phyloP scores from a whole-genome alignment of 1,284 basidiomycete species.

The Naganishia albida region DNA sequence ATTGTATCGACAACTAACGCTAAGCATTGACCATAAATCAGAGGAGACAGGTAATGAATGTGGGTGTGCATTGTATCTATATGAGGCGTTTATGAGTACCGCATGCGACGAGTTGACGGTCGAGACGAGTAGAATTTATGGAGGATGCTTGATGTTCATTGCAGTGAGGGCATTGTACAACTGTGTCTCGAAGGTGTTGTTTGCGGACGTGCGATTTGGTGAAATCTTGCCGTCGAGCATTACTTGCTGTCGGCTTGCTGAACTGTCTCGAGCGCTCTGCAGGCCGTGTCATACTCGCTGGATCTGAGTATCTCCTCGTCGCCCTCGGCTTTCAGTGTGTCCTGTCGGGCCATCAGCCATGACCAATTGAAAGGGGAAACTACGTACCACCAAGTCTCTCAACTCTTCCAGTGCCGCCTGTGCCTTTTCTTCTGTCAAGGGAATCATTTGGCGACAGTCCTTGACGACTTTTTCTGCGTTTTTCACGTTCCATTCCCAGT shows the following conservation, averaged over 20 bases:
- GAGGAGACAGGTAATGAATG: not conserved
- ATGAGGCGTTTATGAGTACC: not conserved
- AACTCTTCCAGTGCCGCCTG: slow-evolving; percentile 34
- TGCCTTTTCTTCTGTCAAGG: slow-evolving; percentile 34
- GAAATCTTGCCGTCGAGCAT: no score
- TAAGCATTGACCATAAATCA: slow-evolving; percentile 1
- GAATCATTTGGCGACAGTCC: slow-evolving; percentile 39
- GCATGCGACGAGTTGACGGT: not conserved
- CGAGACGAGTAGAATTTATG: no score
- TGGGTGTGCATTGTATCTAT: not conserved
- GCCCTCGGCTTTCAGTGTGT: slow-evolving; percentile 18
- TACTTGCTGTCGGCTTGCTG: not conserved
- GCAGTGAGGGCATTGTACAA: no score
- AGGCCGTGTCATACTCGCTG: slow-evolving; percentile 4
- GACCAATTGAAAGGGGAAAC: not conserved
- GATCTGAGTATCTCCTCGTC: slow-evolving; percentile 13
- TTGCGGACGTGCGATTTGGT: no score
- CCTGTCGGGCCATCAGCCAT: not conserved
- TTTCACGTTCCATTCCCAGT: slow-evolving; percentile 30
- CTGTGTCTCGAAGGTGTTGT: no score
- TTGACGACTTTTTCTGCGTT: slow-evolving; percentile 37
- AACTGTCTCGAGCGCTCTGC: slow-evolving; percentile 12
- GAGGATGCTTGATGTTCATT: no score
- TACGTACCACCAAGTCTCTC: slow-evolving; percentile 35
- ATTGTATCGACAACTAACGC: slow-evolving; percentile 15